A percentile compares a stretch with the other conserved stretches of the same genome.
phyloP scores from a whole-genome alignment of 2,329 filamentous ascomycete species.

The Penicillium brasilianum region DNA sequence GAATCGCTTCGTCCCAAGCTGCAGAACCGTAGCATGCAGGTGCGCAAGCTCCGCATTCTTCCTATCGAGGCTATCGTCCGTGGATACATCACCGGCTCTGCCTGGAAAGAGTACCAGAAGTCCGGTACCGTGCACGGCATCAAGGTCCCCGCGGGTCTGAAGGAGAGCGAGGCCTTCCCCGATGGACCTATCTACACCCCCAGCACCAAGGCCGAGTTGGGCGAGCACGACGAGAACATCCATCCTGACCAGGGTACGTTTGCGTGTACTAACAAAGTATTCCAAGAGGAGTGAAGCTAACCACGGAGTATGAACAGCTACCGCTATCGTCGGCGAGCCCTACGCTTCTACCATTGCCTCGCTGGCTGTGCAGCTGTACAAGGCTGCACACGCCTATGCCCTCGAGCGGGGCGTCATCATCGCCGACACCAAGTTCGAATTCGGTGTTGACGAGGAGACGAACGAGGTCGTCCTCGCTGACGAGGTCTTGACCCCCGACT shows the following conservation, averaged over 20 bases:
- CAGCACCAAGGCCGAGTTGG: slow-evolving; percentile 81
- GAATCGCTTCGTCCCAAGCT: slow-evolving; percentile 57
- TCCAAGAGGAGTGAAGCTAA: slow-evolving; percentile 11
- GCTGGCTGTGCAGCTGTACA: slow-evolving; percentile 69
- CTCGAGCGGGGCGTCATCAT: slow-evolving; percentile 72
- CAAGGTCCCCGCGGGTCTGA: slow-evolving; percentile 67
- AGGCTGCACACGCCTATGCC: slow-evolving; percentile 51
- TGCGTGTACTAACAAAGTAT: not conserved
- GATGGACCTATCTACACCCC: slow-evolving; percentile 76
- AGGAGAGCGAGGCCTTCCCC: slow-evolving; percentile 71
- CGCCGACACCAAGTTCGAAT: slow-evolving; percentile 79
- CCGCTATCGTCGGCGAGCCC: slow-evolving; percentile 66
- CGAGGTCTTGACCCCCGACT: slow-evolving; percentile 84
- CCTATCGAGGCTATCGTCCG: slow-evolving; percentile 85
- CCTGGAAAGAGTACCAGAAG: slow-evolving; percentile 77
- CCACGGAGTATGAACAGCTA: slow-evolving; percentile 44
- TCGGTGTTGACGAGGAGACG: slow-evolving; percentile 68
- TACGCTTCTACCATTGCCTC: slow-evolving; percentile 70
- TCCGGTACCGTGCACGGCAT: slow-evolving; percentile 81
- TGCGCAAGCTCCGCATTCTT: slow-evolving; percentile 74
- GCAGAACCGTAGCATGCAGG: slow-evolving; percentile 74
- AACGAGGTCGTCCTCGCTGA: slow-evolving; percentile 76
- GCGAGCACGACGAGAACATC: slow-evolving; percentile 86
- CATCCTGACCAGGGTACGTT: slow-evolving; percentile 65
- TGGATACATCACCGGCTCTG: slow-evolving; percentile 85